These are phyloP conservation scores for Niveomyces coronatus DNA, from an alignment of 2,329 filamentous ascomycete species.

Conservation along the genomic window DNA sequence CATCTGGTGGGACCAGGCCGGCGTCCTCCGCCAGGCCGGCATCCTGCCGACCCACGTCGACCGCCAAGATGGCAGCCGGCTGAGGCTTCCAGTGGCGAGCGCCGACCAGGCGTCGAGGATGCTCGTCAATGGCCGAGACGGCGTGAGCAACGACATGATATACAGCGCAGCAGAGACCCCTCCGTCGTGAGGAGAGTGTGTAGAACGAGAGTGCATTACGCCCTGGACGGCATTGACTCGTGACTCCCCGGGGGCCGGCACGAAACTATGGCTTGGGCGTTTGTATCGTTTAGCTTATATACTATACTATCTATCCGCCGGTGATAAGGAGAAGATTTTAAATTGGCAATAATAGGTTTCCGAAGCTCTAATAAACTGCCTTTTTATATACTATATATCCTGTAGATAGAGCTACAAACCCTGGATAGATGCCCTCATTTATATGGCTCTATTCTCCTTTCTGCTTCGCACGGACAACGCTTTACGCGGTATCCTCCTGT, in stretches of 20 bases:
- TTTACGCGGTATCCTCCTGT: constrained; percentile 16
- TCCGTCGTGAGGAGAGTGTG: no score
- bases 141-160: constrained; percentile 13
- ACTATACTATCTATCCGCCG: no score
- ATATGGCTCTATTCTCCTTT: constrained; percentile 6
- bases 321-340: no score
- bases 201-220: no score
- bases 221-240: no score
- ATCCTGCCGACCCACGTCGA: constrained; percentile 46
- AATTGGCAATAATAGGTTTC: no score
- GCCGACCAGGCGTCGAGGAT: constrained; percentile 10
- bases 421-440: neutral
- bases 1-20: constrained; percentile 56
- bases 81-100: constrained; percentile 11
- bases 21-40: constrained; percentile 45
- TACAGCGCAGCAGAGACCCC: constrained; percentile 16
- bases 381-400: no score
- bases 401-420: no score
- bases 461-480: constrained; percentile 5
- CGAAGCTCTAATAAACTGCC: no score
- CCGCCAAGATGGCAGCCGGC: constrained; percentile 36
- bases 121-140: constrained; percentile 10
- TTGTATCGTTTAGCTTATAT: no score
- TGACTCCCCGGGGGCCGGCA: no score
- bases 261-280: no score